These are phyloP conservation scores for Orbilia brochopaga DNA, from an alignment of 2,329 filamentous ascomycete species.

Conservation along the genomic window DNA sequence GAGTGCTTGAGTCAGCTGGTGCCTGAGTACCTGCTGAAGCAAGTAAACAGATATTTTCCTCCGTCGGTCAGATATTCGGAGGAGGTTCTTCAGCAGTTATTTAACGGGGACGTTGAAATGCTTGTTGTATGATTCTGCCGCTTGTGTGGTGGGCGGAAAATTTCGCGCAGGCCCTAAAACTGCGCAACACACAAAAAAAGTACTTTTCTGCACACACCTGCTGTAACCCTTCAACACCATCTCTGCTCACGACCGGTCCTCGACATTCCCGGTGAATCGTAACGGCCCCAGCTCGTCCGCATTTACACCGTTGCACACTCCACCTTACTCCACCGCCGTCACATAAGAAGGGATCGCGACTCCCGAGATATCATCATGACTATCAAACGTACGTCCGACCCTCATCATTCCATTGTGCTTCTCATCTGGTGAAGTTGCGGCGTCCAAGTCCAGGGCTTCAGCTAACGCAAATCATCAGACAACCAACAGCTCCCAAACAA, in stretches of 20 bases:
- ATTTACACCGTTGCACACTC: too few species aligned
- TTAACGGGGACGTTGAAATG: too few species aligned
- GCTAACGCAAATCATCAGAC: conserved; percentile 23
- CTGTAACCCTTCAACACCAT: not conserved
- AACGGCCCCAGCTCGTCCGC: too few species aligned
- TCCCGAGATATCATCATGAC: conserved; percentile 24
- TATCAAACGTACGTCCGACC: conserved; percentile 37
- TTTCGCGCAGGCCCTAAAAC: not conserved
- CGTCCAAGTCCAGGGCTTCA: not conserved
- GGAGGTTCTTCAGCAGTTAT: too few species aligned
- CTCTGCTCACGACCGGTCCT: not conserved
- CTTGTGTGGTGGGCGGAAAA: not conserved
- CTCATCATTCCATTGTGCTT: not conserved
- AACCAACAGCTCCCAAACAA: conserved; percentile 55
- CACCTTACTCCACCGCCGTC: not conserved
- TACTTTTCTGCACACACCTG: not conserved
- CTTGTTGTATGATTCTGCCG: not conserved
- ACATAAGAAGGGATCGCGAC: not conserved
- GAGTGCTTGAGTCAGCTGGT: too few species aligned
- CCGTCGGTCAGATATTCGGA: too few species aligned
- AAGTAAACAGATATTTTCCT: too few species aligned
- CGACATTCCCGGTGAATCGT: too few species aligned
- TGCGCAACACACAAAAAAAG: not conserved
- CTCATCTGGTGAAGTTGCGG: not conserved
- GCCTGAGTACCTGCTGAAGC: too few species aligned